Evolutionary conservation across 2,329 filamentous ascomycete species (phyloP).

Genomic region (Penicillium concentricum): DNA sequence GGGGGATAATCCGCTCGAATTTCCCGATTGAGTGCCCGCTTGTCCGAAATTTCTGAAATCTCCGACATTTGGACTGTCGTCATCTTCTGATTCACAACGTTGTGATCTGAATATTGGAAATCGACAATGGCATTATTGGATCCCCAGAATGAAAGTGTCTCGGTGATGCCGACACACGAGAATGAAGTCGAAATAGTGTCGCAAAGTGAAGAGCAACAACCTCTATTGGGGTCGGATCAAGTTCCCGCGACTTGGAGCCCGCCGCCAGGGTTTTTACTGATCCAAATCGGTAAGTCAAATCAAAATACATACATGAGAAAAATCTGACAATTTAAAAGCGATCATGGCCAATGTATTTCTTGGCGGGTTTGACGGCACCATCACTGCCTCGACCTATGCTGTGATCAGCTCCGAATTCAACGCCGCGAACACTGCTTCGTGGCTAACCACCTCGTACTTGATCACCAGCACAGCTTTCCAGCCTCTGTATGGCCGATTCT

Average conservation of each 20-base stretch:
- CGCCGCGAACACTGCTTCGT: constrained; percentile 46
- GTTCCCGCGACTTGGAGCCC: constrained; percentile 44
- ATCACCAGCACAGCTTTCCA: constrained; percentile 67
- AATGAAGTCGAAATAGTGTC: neutral
- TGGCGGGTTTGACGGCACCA: constrained; percentile 52
- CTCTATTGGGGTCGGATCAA: constrained; percentile 20
- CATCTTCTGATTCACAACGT: neutral
- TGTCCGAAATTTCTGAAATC: neutral
- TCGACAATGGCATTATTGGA: constrained; percentile 6
- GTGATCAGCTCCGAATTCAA: constrained; percentile 50
- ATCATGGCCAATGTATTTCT: constrained; percentile 67
- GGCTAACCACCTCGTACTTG: constrained; percentile 63
- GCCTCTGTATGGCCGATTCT: constrained; percentile 70
- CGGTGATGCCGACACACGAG: neutral
- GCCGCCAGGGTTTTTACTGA: constrained; percentile 56
- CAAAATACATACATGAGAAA: neutral
- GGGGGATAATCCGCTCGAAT: constrained; percentile 4
- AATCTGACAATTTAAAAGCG: constrained; percentile 33
- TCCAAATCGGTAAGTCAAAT: constrained; percentile 49
- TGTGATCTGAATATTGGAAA: neutral
- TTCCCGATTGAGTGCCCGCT: constrained; percentile 24
- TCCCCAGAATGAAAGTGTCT: neutral
- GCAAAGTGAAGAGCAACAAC: constrained; percentile 26
- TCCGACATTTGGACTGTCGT: neutral
- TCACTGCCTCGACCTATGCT: constrained; percentile 47